Evolutionary conservation across 768 basidiomycete genomes (phyloP).

Genomic region (Termitomyces sp.): DNA sequence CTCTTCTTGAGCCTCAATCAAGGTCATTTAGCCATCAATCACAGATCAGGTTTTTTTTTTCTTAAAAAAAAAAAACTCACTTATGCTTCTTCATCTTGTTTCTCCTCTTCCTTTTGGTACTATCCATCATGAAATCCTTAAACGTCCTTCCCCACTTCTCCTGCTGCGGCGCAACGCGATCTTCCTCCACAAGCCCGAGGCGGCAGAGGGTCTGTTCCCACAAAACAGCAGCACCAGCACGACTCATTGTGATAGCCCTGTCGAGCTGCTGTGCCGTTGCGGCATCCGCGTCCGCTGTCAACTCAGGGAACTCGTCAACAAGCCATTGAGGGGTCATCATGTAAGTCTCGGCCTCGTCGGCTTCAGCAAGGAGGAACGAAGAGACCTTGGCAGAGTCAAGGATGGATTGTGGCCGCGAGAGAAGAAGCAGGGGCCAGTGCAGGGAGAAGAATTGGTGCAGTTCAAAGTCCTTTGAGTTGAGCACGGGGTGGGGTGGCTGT

Average conservation of each 20-base stretch:
- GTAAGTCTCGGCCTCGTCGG: background rate
- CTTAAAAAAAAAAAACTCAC: constrained; percentile 42
- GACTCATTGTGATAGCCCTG: constrained; percentile 63
- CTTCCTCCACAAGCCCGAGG: constrained; percentile 53
- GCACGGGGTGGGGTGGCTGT: constrained; percentile 40
- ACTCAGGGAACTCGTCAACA: constrained; percentile 39
- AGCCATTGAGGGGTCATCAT: constrained; percentile 20
- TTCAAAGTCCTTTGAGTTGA: constrained; percentile 67
- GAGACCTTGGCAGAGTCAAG: constrained; percentile 31
- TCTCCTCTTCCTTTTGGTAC: constrained; percentile 77
- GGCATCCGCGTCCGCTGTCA: constrained; percentile 66
- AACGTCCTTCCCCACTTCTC: too few relatives aligned
- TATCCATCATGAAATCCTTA: constrained; percentile 68
- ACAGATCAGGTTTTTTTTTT: background rate
- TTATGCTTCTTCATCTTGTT: constrained; percentile 99
- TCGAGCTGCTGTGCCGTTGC: constrained; percentile 79
- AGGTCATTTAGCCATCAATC: background rate
- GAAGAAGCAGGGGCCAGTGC: constrained; percentile 71
- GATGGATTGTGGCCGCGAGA: constrained; percentile 54
- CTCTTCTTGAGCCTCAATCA: constrained; percentile 77
- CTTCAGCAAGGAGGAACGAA: constrained; percentile 11
- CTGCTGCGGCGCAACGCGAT: constrained; percentile 46
- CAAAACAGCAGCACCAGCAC: constrained; percentile 51
- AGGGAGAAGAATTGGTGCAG: constrained; percentile 84
- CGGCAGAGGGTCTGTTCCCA: constrained; percentile 68